phyloP scores from a whole-genome alignment of 176 grass and related monocot genomes.

The Zoysia pacifica region DNA sequence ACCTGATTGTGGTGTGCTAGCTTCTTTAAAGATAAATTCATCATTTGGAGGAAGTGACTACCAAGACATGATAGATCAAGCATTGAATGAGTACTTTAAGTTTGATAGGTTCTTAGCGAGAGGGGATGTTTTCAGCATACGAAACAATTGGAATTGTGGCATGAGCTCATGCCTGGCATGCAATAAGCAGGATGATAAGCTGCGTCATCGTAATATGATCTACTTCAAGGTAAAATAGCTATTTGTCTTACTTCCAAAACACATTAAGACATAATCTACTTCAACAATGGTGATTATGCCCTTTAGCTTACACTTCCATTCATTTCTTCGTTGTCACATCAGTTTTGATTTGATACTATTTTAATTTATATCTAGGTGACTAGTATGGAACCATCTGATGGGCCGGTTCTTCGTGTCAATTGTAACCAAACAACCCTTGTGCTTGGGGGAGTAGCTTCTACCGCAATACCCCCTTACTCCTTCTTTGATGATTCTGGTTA shows the following conservation, averaged over 20 bases:
- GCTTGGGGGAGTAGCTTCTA: slow-evolving; percentile 73
- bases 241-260: slow-evolving; percentile 11
- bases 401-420: slow-evolving; percentile 68
- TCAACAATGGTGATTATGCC: background rate
- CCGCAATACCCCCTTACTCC: slow-evolving; percentile 66
- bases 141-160: slow-evolving; percentile 71
- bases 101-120: slow-evolving; percentile 83
- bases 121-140: slow-evolving; percentile 80
- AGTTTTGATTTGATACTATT: slow-evolving; percentile 23
- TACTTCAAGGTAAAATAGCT: slow-evolving; percentile 65
- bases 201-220: slow-evolving; percentile 50
- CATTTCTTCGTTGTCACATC: background rate
- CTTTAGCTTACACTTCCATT: slow-evolving; percentile 17
- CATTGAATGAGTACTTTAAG: slow-evolving; percentile 73
- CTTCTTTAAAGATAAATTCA: slow-evolving; percentile 77
- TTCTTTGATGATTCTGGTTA: slow-evolving; percentile 55
- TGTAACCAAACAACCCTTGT: slow-evolving; percentile 85
- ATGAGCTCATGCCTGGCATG: slow-evolving; percentile 61
- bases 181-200: slow-evolving; percentile 48
- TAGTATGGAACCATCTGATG: slow-evolving; percentile 76
- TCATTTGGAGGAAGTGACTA: slow-evolving; percentile 61
- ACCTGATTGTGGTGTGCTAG: slow-evolving; percentile 82
- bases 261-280: background rate
- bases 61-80: slow-evolving; percentile 81
- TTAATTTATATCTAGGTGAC: slow-evolving; percentile 63